Conservation (phyloP, 306 rosid species). For the Abrus pulchellus region DNA sequence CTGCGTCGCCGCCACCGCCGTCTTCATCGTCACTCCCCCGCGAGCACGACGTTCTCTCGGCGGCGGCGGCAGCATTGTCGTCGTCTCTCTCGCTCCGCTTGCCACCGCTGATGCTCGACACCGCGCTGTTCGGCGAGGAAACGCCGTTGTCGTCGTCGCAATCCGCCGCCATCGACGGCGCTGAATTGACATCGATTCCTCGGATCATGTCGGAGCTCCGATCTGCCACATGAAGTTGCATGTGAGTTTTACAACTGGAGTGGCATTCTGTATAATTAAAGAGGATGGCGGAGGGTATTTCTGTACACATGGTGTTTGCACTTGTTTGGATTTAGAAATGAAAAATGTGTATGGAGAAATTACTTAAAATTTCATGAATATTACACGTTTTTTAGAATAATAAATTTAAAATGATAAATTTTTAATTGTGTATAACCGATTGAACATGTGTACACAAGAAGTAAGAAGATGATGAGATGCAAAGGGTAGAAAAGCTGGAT, state of each 20-base stretch:
- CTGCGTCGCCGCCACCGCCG: conserved; percentile 51
- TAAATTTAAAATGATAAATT: neutral
- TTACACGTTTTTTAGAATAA: neutral
- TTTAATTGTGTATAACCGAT: neutral
- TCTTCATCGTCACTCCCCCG: conserved; percentile 77
- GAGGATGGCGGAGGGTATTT: neutral
- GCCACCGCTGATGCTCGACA: conserved; percentile 74
- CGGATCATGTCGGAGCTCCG: conserved; percentile 55
- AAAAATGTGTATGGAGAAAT: neutral
- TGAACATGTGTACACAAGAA: neutral
- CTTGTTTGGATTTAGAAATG: neutral
- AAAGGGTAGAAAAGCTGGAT: conserved; percentile 11
- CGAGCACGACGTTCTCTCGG: conserved; percentile 63
- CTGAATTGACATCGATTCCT: conserved; percentile 62
- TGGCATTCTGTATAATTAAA: conserved; percentile 29
- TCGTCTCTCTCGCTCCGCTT: conserved; percentile 76
- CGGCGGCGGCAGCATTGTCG: conserved; percentile 58
- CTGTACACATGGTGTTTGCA: neutral
- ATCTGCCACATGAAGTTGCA: conserved; percentile 46
- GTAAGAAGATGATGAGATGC: no score
- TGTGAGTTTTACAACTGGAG: neutral
- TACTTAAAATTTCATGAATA: neutral
- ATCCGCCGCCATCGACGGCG: conserved; percentile 55
- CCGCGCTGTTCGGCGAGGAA: conserved; percentile 83
- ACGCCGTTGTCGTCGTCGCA: conserved; percentile 65